phyloP scores from a whole-genome alignment of 805 yeast genomes.

The Zygosaccharomyces lentus region DNA sequence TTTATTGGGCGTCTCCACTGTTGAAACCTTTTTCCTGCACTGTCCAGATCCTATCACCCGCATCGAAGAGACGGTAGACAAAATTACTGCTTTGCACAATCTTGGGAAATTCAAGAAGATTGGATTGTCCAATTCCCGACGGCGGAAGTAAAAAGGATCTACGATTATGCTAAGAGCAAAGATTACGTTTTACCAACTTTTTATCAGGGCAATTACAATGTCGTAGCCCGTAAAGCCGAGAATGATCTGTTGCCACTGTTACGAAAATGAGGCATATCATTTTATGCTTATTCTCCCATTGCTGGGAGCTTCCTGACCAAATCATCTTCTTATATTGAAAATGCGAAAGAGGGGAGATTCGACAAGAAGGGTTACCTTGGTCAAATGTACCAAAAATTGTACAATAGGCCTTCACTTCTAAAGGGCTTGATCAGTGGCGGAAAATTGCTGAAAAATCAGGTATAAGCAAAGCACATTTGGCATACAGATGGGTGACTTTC shows the following conservation, averaged over 20 bases:
- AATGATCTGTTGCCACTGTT: slow-evolving; percentile 23
- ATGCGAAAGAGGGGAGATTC: slow-evolving; percentile 18
- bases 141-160: slow-evolving; percentile 20
- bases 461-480: slow-evolving; percentile 17
- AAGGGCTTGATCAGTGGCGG: slow-evolving; percentile 16
- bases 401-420: slow-evolving; percentile 18
- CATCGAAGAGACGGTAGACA: slow-evolving; percentile 23
- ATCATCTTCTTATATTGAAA: slow-evolving; percentile 12
- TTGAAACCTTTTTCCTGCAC: slow-evolving; percentile 24
- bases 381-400: slow-evolving; percentile 16
- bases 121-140: slow-evolving; percentile 28
- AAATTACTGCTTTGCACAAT: slow-evolving; percentile 22
- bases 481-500: slow-evolving; percentile 25
- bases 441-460: slow-evolving; percentile 16
- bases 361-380: slow-evolving; percentile 11
- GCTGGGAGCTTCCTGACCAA: slow-evolving; percentile 26
- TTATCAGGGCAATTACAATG: slow-evolving; percentile 30
- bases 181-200: slow-evolving; percentile 27
- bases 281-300: slow-evolving; percentile 27
- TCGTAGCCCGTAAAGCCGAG: slow-evolving; percentile 24
- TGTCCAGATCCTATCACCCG: slow-evolving; percentile 27
- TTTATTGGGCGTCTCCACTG: slow-evolving; percentile 15
- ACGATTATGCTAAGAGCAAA: slow-evolving; percentile 17
- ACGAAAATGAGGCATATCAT: slow-evolving; percentile 17
- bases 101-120: slow-evolving; percentile 25